Percentiles rank a stretch among this genome's conserved stretches.
Evolutionary conservation across 1,139 yeast genomes (phyloP).

Genomic region (Debaryomycetaceae sp.): DNA sequence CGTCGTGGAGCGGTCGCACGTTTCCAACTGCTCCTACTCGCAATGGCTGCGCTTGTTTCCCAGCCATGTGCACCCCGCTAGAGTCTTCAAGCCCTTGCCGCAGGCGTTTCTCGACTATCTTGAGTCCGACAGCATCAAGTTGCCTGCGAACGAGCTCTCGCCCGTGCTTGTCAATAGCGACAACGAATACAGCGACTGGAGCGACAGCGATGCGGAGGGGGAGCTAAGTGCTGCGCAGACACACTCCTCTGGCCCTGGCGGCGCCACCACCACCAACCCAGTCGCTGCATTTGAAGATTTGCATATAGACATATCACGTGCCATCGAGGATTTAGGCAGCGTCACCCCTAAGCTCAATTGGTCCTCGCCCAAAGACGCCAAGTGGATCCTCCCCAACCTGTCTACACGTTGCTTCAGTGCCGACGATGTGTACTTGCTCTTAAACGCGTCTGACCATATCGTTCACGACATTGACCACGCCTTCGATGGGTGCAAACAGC

Average conservation of each 20-base stretch:
- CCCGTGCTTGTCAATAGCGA: slow-evolving; percentile 41
- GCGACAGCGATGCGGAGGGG: slow-evolving; percentile 20
- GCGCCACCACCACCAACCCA: slow-evolving; percentile 24
- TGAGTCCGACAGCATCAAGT: slow-evolving; percentile 67
- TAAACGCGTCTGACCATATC: slow-evolving; percentile 84
- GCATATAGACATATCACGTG: slow-evolving; percentile 46
- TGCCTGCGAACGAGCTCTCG: slow-evolving; percentile 48
- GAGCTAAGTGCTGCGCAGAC: slow-evolving; percentile 25
- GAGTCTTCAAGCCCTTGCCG: slow-evolving; percentile 64
- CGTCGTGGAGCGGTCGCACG: slow-evolving; percentile 42
- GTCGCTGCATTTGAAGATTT: slow-evolving; percentile 51
- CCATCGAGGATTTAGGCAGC: slow-evolving; percentile 42
- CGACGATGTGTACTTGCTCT: slow-evolving; percentile 69
- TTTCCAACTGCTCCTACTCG: slow-evolving; percentile 67
- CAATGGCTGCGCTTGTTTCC: slow-evolving; percentile 64
- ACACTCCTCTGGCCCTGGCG: slow-evolving; percentile 4
- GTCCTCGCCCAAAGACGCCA: slow-evolving; percentile 95
- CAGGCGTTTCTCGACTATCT: slow-evolving; percentile 64
- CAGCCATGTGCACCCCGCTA: slow-evolving; percentile 46
- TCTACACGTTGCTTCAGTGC: slow-evolving; percentile 65
- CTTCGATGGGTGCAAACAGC: slow-evolving; percentile 43
- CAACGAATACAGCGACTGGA: slow-evolving; percentile 73
- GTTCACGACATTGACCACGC: slow-evolving; percentile 79
- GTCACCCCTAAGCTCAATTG: slow-evolving; percentile 90
- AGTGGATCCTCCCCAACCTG: slow-evolving; percentile 83